Evolutionary conservation across 2,329 filamentous ascomycete species (phyloP).

Genomic region (Xylariaceae sp.): DNA sequence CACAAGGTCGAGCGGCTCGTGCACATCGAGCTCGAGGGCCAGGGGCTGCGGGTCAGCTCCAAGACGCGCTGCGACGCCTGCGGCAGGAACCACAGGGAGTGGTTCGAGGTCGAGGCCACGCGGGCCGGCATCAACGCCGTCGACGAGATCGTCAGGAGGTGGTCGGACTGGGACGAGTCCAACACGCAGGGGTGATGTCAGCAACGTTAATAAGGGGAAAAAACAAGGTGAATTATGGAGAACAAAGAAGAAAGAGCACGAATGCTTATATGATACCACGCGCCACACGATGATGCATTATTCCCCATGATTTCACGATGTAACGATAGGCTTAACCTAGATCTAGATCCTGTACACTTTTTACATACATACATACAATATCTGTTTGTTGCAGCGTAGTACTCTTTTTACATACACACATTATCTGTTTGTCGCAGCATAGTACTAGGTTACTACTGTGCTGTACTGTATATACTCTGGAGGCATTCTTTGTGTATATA

Average conservation of each 20-base stretch:
- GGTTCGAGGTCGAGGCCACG: constrained; percentile 83
- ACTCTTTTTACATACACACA: not conserved
- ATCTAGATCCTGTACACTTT: no score
- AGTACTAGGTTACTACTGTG: no score
- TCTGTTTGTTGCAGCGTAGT: not conserved
- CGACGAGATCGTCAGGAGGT: constrained; percentile 68
- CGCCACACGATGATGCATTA: no score
- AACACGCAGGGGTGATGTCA: constrained; percentile 7
- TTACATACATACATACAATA: no score
- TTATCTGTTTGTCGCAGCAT: no score
- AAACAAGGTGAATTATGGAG: no score
- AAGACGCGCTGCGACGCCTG: constrained; percentile 64
- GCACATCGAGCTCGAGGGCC: constrained; percentile 75
- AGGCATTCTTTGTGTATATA: no score
- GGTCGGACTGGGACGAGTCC: constrained; percentile 76
- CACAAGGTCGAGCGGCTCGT: constrained; percentile 86
- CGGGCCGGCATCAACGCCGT: constrained; percentile 63
- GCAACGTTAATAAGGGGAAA: no score
- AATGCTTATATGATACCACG: no score
- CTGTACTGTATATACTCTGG: no score
- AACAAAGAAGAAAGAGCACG: no score
- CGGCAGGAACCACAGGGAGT: constrained; percentile 82
- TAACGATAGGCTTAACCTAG: constrained; percentile 9
- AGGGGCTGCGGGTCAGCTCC: constrained; percentile 50
- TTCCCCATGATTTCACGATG: constrained; percentile 9